These are phyloP conservation scores for Colletotrichum tanaceti DNA, from an alignment of 2,329 filamentous ascomycete genomes.

Conservation along the genomic window DNA sequence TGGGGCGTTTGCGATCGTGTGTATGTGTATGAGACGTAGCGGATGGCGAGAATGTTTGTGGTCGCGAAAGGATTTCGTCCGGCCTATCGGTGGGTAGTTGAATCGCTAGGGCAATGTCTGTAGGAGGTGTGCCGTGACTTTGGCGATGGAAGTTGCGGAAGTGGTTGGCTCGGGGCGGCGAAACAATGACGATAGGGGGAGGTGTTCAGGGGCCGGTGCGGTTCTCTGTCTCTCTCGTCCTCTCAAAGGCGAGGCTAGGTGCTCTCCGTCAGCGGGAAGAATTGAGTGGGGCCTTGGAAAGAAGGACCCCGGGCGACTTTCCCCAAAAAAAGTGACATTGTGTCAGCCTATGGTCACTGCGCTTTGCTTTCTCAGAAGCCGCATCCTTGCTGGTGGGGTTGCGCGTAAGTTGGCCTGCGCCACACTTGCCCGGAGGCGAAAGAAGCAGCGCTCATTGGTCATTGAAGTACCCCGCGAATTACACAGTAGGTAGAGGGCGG, in stretches of 20 bases:
- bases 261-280: neutral
- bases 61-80: neutral
- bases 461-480: slow-evolving; percentile 24
- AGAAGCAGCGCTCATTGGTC: neutral
- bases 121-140: neutral
- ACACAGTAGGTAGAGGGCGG: too few species aligned
- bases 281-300: neutral
- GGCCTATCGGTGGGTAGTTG: neutral
- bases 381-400: slow-evolving; percentile 27
- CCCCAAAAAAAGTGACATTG: slow-evolving; percentile 9
- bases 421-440: slow-evolving; percentile 28
- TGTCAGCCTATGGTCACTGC: slow-evolving; percentile 20
- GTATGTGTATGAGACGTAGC: too few species aligned
- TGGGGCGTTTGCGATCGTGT: neutral
- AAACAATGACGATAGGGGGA: slow-evolving; percentile 40
- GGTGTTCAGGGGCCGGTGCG: slow-evolving; percentile 8
- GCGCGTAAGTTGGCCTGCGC: slow-evolving; percentile 34
- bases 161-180: slow-evolving; percentile 22
- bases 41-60: neutral
- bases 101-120: neutral
- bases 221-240: slow-evolving; percentile 2
- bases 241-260: slow-evolving; percentile 18
- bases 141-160: neutral
- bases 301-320: neutral
- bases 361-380: slow-evolving; percentile 21